phyloP scores from a whole-genome alignment of 805 yeast species.

The Suhomyces emberorum region DNA sequence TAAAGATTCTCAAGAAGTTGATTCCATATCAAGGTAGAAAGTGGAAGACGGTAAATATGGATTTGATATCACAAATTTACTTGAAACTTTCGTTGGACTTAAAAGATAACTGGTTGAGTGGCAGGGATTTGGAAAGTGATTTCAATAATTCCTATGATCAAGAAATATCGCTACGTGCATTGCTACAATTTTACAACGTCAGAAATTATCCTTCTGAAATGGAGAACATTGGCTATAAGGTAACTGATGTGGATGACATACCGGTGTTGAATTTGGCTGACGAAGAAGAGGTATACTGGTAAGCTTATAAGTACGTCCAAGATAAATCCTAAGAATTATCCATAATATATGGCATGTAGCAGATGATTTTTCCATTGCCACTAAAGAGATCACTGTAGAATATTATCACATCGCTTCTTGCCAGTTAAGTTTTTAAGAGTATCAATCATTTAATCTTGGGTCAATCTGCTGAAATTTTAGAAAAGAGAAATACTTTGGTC shows the following conservation, averaged over 20 bases:
- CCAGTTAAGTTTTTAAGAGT: no score
- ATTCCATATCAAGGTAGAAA: constrained; percentile 90
- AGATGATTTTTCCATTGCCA: no score
- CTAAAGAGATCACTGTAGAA: no score
- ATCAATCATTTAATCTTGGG: no score
- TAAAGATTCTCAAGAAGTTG: constrained; percentile 71
- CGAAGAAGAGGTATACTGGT: constrained; percentile 11
- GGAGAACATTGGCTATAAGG: constrained; percentile 55
- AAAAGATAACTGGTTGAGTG: constrained; percentile 85
- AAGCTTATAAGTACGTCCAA: not conserved
- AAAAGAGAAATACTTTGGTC: no score
- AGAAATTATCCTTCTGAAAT: constrained; percentile 52
- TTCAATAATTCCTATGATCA: constrained; percentile 76
- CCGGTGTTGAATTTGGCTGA: constrained; percentile 16
- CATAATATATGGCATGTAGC: no score
- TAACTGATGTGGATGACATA: constrained; percentile 22
- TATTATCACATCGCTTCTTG: no score
- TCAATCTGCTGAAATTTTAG: no score
- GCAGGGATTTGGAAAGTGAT: constrained; percentile 73
- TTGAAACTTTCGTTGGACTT: constrained; percentile 68
- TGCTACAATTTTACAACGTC: constrained; percentile 73
- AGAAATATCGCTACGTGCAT: constrained; percentile 77
- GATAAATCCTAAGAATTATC: no score
- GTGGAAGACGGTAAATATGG: constrained; percentile 94
- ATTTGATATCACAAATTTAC: constrained; percentile 81